Percentiles rank a stretch among this genome's conserved stretches.
Conservation (phyloP, 2,329 filamentous ascomycete species). For the Neurospora sp. region DNA sequence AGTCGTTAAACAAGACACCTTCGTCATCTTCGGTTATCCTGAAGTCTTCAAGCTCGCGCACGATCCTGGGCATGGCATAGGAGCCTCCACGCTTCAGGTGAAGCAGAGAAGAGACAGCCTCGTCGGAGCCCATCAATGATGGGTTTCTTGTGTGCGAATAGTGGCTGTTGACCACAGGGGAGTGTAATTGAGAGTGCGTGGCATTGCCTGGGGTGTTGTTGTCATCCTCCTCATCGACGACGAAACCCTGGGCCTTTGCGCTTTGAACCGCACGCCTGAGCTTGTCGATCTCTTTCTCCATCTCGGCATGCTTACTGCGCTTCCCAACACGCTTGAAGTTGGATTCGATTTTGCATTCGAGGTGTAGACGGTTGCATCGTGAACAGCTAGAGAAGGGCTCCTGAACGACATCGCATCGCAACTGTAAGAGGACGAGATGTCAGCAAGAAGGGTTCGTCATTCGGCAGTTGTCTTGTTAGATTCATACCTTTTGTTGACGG, state of each 20-base stretch:
- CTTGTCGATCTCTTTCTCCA: conserved; percentile 72
- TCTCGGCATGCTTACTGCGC: conserved; percentile 72
- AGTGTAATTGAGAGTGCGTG: conserved; percentile 43
- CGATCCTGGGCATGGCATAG: conserved; percentile 49
- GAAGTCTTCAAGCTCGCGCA: conserved; percentile 52
- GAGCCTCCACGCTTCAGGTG: conserved; percentile 56
- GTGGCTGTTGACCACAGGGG: conserved; percentile 46
- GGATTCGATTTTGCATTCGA: conserved; percentile 77
- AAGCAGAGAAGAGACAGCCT: conserved; percentile 56
- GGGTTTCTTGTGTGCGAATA: conserved; percentile 52
- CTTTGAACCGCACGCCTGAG: conserved; percentile 51
- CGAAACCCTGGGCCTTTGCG: conserved; percentile 49
- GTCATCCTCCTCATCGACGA: conserved; percentile 45
- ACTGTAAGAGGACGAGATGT: conserved; percentile 25
- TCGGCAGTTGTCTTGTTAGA: neutral
- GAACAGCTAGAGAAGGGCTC: conserved; percentile 70
- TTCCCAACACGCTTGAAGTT: conserved; percentile 79
- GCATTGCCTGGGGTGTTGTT: conserved; percentile 23
- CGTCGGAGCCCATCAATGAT: conserved; percentile 57
- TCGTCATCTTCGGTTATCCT: conserved; percentile 55
- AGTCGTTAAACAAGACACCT: conserved; percentile 59
- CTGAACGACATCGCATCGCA: conserved; percentile 76
- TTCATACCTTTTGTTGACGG: conserved; percentile 62
- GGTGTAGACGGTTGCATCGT: conserved; percentile 67
- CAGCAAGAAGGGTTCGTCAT: conserved; percentile 6